These are phyloP conservation scores for Camellia granthamiana DNA, from an alignment of 148 eudicot genomes.

Conservation along the genomic window DNA sequence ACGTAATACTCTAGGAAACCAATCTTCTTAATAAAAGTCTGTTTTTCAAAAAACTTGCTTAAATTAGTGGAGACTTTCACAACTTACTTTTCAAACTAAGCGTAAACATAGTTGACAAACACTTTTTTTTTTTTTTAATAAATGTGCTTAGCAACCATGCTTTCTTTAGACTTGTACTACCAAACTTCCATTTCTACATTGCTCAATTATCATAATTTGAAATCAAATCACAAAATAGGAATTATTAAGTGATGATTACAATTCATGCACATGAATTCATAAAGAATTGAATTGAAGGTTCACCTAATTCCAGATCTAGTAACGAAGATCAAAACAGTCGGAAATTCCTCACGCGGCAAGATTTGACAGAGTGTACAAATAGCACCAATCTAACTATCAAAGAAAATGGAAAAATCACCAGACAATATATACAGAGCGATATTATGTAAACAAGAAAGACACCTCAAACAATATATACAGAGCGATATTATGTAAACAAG, in stretches of 20 bases:
- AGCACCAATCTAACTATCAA: background rate
- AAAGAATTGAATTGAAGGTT: background rate
- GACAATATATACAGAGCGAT: background rate
- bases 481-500: background rate
- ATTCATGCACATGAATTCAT: background rate
- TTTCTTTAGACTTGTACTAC: too few relatives aligned
- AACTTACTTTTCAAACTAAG: too few relatives aligned
- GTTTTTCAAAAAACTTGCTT: too few relatives aligned
- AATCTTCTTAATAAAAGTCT: too few relatives aligned
- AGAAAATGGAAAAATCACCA: background rate
- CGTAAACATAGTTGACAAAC: too few relatives aligned
- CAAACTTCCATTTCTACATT: background rate
- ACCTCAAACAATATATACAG: background rate
- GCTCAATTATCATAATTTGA: background rate
- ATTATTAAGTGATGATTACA: background rate
- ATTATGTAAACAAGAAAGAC: background rate
- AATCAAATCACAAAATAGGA: background rate
- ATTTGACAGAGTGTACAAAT: constrained; percentile 21
- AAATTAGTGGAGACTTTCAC: too few relatives aligned
- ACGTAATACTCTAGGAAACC: too few relatives aligned
- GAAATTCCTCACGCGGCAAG: constrained; percentile 52
- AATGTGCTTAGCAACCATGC: too few relatives aligned
- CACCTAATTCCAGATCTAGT: constrained; percentile 97
- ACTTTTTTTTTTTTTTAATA: too few relatives aligned
- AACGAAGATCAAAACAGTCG: constrained; percentile 71